Base-by-base conservation (phyloP, 306 rosid genomes). In the Astragalus glycyphyllos region DNA sequence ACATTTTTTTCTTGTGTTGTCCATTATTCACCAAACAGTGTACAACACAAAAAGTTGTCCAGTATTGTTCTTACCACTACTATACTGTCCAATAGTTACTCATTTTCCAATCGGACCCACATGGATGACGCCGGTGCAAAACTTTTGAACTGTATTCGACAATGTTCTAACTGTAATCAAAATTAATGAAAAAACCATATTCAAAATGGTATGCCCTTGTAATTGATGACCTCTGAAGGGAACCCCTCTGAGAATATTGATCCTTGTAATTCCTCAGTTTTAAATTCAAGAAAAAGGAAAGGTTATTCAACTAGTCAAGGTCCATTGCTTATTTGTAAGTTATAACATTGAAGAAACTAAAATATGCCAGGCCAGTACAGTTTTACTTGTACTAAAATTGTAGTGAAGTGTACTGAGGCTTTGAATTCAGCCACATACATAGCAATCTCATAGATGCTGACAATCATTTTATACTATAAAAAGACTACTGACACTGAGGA, bases 331-430 rank as follows among this genome's bases (percentile, higher is more conserved):
- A 56, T 41, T 26, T 56, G 16, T 41, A 42, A 71, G 32, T 58
- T 71, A 61, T 54, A 53, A 37, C 42, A 44, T 53, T 17, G 37
- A 14, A 44, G 45, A 5, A 13, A 26, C 44, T 56, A 56, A 6
- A 56, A 70, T 56, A 70, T 15, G 46, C 15, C 29, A 32, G 68
- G 40, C 11, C 59, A 58, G 20, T 46, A 32, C 37, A 45, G 32
- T 15, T 13, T 10, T 69, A 35, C 59, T 32, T 65, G 11, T 6
- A 11, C 20, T 11, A 6, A 68, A 63, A 51, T 1, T n/a, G 11
- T 7, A 20, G 40, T 66, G 47, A 20, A 68, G 14, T 15, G 16
- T 51, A 32, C 34, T 6, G 31, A 32, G 29, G 32, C 55, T 54
- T 53, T 23, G 53, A 38, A 54, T 12, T 41, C 15, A n/a, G 54